A percentile compares a stretch with the other conserved stretches of the same genome.
Conservation (phyloP, 2,329 filamentous ascomycete genomes). For the Apiospora malaysiana region DNA sequence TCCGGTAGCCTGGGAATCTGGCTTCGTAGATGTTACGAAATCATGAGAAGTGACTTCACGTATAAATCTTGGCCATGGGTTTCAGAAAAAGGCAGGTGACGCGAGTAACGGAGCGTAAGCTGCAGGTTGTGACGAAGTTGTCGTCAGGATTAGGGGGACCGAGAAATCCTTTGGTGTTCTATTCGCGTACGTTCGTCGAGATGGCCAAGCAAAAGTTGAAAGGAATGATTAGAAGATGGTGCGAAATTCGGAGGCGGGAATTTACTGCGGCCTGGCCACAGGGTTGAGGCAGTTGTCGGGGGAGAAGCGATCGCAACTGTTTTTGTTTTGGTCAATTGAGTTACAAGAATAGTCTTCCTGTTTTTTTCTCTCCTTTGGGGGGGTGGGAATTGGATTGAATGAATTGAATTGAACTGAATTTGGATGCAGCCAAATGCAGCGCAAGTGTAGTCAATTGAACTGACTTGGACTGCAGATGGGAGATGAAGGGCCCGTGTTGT, state of each 20-base stretch:
- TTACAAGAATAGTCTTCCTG: neutral
- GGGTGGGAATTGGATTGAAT: neutral
- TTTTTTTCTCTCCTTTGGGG: neutral
- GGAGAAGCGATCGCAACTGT: neutral
- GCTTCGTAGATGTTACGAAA: slow-evolving; percentile 4
- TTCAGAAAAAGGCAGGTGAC: slow-evolving; percentile 12
- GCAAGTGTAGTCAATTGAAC: neutral
- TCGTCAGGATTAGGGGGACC: neutral
- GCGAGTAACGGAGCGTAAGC: slow-evolving; percentile 3
- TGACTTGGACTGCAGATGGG: neutral
- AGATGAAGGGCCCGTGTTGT: slow-evolving; percentile 19
- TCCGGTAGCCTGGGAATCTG: slow-evolving; percentile 12
- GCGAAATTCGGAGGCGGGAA: neutral
- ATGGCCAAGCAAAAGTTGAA: neutral
- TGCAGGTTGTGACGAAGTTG: slow-evolving; percentile 6
- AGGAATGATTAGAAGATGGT: neutral
- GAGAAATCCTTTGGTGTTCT: neutral
- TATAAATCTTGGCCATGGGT: neutral
- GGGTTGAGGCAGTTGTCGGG: neutral
- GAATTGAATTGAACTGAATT: slow-evolving; percentile 1
- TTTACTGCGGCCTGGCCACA: neutral
- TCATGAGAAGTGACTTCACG: slow-evolving; percentile 1
- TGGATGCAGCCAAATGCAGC: neutral
- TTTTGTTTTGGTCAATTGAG: slow-evolving; percentile 15
- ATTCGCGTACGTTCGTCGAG: neutral